These are phyloP conservation scores for Arxiozyma slooffiae DNA, from an alignment of 1,139 yeast genomes.

Conservation along the genomic window DNA sequence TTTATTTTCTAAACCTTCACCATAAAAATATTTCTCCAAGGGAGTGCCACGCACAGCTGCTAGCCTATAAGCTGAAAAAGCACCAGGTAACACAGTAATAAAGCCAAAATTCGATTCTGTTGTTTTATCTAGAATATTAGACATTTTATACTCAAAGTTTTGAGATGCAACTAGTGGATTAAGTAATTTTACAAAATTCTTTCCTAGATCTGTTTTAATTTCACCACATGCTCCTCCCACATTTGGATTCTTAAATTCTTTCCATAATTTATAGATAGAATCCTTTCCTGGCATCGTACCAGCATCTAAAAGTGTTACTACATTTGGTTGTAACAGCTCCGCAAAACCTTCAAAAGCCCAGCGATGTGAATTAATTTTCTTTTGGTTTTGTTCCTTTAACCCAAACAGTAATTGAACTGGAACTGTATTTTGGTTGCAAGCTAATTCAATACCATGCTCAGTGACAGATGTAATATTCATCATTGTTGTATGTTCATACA, in stretches of 20 bases:
- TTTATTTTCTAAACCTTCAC: slow-evolving; percentile 64
- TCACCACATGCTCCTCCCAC: slow-evolving; percentile 97
- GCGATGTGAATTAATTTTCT: slow-evolving; percentile 89
- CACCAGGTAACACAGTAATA: slow-evolving; percentile 86
- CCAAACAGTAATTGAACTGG: slow-evolving; percentile 91
- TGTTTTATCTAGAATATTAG: slow-evolving; percentile 84
- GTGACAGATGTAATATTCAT: slow-evolving; percentile 51
- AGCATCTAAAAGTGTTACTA: slow-evolving; percentile 76
- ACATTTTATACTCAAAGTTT: slow-evolving; percentile 86
- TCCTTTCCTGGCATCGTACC: slow-evolving; percentile 89
- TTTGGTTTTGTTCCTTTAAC: slow-evolving; percentile 77
- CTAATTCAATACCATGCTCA: slow-evolving; percentile 57
- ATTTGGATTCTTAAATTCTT: slow-evolving; percentile 72
- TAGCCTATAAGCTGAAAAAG: slow-evolving; percentile 81
- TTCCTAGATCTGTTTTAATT: slow-evolving; percentile 80
- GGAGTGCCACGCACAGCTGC: slow-evolving; percentile 80
- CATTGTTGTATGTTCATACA: slow-evolving; percentile 77
- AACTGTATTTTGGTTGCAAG: slow-evolving; percentile 40
- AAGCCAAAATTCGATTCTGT: slow-evolving; percentile 84
- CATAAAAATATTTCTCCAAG: slow-evolving; percentile 78
- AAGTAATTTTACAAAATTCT: slow-evolving; percentile 51
- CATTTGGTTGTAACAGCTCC: slow-evolving; percentile 75
- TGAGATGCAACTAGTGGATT: slow-evolving; percentile 90
- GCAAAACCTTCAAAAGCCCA: slow-evolving; percentile 95
- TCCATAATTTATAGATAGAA: slow-evolving; percentile 80